A percentile compares a stretch with the other conserved stretches of the same genome.
Conservation (phyloP, 2,329 filamentous ascomycete species). For the Aureobasidium sp. region DNA sequence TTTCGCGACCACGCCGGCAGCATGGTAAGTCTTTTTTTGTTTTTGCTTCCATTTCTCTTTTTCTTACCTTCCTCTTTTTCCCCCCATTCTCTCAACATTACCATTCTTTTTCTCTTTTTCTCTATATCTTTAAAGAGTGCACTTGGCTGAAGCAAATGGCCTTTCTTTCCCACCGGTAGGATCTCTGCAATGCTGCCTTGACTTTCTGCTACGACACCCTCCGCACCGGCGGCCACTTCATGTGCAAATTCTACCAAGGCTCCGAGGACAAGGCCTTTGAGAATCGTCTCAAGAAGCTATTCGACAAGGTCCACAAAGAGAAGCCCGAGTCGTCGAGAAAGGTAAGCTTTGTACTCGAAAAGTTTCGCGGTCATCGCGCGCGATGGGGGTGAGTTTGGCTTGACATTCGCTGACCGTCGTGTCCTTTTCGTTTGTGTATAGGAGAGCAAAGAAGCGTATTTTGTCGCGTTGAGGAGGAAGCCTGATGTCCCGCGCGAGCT, state of each 20-base stretch:
- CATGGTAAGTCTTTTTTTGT: slow-evolving; percentile 58
- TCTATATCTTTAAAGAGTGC: not conserved
- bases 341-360: slow-evolving; percentile 43
- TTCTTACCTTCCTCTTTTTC: not conserved
- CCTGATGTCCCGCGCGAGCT: slow-evolving; percentile 36
- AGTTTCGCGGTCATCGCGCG: too few species aligned
- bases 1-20: slow-evolving; percentile 87
- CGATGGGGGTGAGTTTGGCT: too few species aligned
- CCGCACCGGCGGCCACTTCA: slow-evolving; percentile 73
- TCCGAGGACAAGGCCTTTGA: slow-evolving; percentile 75
- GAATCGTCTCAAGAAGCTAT: slow-evolving; percentile 63
- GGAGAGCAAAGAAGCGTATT: slow-evolving; percentile 81
- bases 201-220: slow-evolving; percentile 80
- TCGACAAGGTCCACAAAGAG: slow-evolving; percentile 70
- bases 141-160: slow-evolving; percentile 1
- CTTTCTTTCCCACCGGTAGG: slow-evolving; percentile 43
- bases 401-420: not conserved
- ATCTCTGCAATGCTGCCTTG: slow-evolving; percentile 80
- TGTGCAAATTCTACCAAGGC: slow-evolving; percentile 98
- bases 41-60: not conserved
- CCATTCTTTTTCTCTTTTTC: not conserved
- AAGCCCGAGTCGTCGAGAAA: slow-evolving; percentile 87
- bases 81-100: not conserved
- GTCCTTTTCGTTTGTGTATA: slow-evolving; percentile 25
- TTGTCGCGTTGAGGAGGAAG: slow-evolving; percentile 69